Base-by-base conservation (phyloP, 345 rosid genomes). In the Aegle marmelos region DNA sequence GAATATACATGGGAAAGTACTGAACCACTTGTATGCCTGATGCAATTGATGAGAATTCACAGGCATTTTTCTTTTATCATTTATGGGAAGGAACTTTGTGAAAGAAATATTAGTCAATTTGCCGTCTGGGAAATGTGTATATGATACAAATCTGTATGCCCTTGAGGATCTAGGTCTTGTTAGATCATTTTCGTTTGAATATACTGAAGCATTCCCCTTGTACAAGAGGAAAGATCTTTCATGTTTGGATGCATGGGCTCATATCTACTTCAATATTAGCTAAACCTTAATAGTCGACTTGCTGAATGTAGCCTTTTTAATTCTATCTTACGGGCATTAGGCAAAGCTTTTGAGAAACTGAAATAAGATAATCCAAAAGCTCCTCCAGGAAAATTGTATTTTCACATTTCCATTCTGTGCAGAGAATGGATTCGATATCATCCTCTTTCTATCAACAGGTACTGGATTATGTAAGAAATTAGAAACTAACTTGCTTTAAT, bases 401-500 rank as follows among this genome's bases (percentile, higher is more conserved):
- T 73, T 65, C 36, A n/a, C 28, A 25, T 30, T 73, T 9, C 25
- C 66, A 70, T 60, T 75, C 53, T 61, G 70, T 61, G 70, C 34
- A 36, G 3, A 37, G 27, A 53, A 77, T 9, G 27, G 31, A 37
- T 60, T 39, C 39, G 77, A 50, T 30, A 65, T 41, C 39, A 54
- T 50, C 25, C 69, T 41, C 36, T 19, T 72, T 56, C 76, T 66
- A 61, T 25, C 60, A 22, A 19, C 0, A 59, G 37, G 61, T 48
- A 63, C 70, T 11, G 5, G 31, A 63, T 28, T 56, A 31, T 30
- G 21, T 45, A 6, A 34, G 11, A 24, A 54, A 75, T 30, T 6
- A 27, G 61, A 54, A 65, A 34, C 34, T 65, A 72, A 13, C 4
- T 48, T 72, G 63, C 78, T 80, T 79, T 75, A 48, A 66, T 68